Evolutionary conservation across 148 eudicot species (phyloP).

Genomic region (Vaccinium corymbosum): DNA sequence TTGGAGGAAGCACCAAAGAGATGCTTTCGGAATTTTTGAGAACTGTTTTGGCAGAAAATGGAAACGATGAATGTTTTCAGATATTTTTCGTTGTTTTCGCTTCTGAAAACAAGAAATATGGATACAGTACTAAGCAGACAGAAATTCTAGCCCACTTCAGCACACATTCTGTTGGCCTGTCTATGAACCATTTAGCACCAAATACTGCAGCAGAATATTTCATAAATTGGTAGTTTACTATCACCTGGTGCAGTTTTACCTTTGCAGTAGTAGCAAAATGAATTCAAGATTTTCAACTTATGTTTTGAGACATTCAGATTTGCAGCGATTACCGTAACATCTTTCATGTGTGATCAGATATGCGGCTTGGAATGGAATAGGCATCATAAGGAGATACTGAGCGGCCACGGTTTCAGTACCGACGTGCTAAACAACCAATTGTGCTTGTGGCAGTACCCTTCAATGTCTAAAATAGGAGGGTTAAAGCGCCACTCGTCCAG

Average conservation of each 20-base stretch:
- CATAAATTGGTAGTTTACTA: background rate
- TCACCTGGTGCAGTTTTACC: background rate
- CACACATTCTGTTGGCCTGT: background rate
- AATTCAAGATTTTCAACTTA: background rate
- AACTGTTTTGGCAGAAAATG: background rate
- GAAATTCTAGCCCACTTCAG: background rate
- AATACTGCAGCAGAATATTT: background rate
- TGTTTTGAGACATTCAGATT: background rate
- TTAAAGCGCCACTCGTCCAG: constrained; percentile 19
- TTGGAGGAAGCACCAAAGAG: background rate
- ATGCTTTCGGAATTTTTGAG: background rate
- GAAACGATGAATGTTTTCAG: background rate
- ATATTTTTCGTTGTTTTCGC: background rate
- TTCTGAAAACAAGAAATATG: background rate
- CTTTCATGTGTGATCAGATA: constrained; percentile 17
- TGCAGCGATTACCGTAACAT: background rate
- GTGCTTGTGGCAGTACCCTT: constrained; percentile 49
- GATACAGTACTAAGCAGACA: background rate
- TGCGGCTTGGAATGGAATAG: constrained; percentile 43
- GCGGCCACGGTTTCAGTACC: constrained; percentile 31
- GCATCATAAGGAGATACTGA: constrained; percentile 37
- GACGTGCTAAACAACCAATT: constrained; percentile 12
- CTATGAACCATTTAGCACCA: background rate
- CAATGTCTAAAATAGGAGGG: constrained; percentile 29
- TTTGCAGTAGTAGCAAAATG: background rate